Conservation (phyloP, 2,329 filamentous ascomycete genomes). For the Septoria linicola region DNA sequence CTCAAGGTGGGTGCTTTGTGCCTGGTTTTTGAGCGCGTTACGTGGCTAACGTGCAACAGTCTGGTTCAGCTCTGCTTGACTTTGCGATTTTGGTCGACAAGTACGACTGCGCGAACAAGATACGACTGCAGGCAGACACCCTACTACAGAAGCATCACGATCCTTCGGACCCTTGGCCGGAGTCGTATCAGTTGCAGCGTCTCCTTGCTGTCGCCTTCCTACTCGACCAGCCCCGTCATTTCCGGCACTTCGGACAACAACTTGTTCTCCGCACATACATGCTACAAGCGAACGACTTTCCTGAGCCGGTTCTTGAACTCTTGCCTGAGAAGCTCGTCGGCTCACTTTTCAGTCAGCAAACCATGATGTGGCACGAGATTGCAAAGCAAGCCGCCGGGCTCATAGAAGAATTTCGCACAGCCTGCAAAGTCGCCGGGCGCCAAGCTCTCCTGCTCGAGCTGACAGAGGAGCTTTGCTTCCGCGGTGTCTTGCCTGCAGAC, state of each 20-base stretch:
- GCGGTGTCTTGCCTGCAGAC: background rate
- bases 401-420: background rate
- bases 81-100: conserved; percentile 22
- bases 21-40: too few relatives aligned
- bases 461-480: background rate
- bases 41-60: background rate
- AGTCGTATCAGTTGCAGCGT: background rate
- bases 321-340: conserved; percentile 4
- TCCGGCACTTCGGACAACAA: conserved; percentile 15
- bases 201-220: conserved; percentile 15
- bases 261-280: conserved; percentile 5
- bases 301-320: background rate
- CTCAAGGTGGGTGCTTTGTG: background rate
- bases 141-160: background rate
- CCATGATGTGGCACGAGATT: background rate
- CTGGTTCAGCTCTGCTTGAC: conserved; percentile 1
- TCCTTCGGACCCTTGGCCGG: background rate
- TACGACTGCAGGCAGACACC: background rate
- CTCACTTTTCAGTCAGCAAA: conserved; percentile 5
- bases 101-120: conserved; percentile 17
- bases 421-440: background rate
- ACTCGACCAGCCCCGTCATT: conserved; percentile 16
- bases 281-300: background rate
- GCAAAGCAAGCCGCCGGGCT: background rate
- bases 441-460: background rate